These are phyloP conservation scores for Colletotrichum filicis DNA, from an alignment of 2,329 filamentous ascomycete species.

Conservation along the genomic window DNA sequence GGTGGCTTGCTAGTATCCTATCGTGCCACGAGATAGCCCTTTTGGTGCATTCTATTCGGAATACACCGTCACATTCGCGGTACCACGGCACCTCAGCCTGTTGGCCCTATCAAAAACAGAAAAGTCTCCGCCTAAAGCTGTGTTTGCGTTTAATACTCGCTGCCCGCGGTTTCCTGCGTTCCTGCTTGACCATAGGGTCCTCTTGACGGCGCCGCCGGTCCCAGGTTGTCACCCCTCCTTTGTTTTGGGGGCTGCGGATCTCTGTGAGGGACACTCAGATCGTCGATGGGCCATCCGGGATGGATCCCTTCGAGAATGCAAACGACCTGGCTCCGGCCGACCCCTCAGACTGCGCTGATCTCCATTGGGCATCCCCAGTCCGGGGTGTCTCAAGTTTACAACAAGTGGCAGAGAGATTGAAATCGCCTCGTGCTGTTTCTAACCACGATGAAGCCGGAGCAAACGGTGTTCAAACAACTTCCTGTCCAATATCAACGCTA, in stretches of 20 bases:
- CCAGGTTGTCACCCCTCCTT: not conserved
- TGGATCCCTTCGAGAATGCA: slow-evolving; percentile 26
- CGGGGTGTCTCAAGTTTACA: slow-evolving; percentile 22
- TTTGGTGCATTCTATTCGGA: not conserved
- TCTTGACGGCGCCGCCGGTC: not conserved
- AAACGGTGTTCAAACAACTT: not conserved
- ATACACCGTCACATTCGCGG: slow-evolving; percentile 21
- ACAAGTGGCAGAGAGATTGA: slow-evolving; percentile 5
- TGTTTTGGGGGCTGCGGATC: slow-evolving; percentile 7
- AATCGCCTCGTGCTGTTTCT: not conserved
- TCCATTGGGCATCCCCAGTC: slow-evolving; percentile 17
- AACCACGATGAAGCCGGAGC: not conserved
- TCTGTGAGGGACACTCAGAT: slow-evolving; percentile 16
- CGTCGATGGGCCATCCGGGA: slow-evolving; percentile 22
- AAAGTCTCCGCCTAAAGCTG: not conserved
- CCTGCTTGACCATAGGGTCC: not conserved
- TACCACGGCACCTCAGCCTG: slow-evolving; percentile 16
- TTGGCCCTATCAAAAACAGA: not conserved
- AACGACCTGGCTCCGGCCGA: slow-evolving; percentile 19
- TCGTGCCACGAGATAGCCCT: slow-evolving; percentile 9
- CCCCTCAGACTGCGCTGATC: slow-evolving; percentile 24
- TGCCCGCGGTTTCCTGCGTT: not conserved
- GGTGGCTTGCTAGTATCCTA: slow-evolving; percentile 11
- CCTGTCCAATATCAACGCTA: not conserved
- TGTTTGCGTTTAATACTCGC: not conserved